Evolutionary conservation across 192 early-diverging fungal genomes (phyloP).

Genomic region (Helicostylum pulchrum): DNA sequence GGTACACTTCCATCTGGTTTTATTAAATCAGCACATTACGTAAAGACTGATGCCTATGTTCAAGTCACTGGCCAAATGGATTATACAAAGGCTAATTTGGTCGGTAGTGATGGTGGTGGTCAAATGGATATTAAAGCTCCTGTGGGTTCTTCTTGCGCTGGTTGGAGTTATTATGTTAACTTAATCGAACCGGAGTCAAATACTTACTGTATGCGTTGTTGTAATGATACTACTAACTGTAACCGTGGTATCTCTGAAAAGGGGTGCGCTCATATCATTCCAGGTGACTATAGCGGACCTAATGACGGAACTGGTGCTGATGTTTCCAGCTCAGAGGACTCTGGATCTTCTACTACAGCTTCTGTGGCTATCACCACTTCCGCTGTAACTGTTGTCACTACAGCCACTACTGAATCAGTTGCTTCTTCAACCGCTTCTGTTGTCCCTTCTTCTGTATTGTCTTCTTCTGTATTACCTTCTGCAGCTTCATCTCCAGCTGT

Average conservation of each 20-base stretch:
- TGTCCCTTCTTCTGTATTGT: too few species aligned
- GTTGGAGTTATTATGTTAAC: slow-evolving; percentile 41
- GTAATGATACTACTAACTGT: slow-evolving; percentile 38
- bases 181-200: slow-evolving; percentile 39
- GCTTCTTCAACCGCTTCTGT: too few species aligned
- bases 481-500: too few species aligned
- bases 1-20: slow-evolving; percentile 37
- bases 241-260: slow-evolving; percentile 42
- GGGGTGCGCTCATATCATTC: slow-evolving; percentile 45
- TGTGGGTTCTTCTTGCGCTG: slow-evolving; percentile 39
- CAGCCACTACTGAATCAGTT: too few species aligned
- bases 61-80: slow-evolving; percentile 54
- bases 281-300: slow-evolving; percentile 46
- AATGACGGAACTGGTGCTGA: too few species aligned
- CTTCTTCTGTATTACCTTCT: too few species aligned
- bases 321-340: too few species aligned
- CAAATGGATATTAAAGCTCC: slow-evolving; percentile 50
- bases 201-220: slow-evolving; percentile 48
- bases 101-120: slow-evolving; percentile 44
- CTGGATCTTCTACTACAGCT: too few species aligned
- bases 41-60: slow-evolving; percentile 33
- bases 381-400: too few species aligned
- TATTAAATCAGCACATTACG: slow-evolving; percentile 41
- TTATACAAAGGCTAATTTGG: slow-evolving; percentile 33
- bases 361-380: too few species aligned